phyloP scores from a whole-genome alignment of 169 alveolate genomes.

The Cryptosporidium xiaoi region DNA sequence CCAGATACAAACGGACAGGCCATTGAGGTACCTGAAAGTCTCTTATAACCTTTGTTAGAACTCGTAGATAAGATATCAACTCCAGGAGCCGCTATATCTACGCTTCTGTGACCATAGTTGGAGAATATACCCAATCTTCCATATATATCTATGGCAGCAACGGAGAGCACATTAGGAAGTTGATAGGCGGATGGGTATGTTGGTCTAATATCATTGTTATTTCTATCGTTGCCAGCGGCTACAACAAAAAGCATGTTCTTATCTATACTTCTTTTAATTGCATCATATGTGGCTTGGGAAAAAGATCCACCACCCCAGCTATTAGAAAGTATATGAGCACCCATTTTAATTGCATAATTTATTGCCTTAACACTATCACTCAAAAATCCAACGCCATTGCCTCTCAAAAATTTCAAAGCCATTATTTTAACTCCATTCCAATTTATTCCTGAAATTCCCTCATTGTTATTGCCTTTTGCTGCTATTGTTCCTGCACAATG shows the following conservation, averaged over 20 bases:
- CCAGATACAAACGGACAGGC: conserved; percentile 82
- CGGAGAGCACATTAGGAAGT: conserved; percentile 72
- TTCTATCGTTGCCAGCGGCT: conserved; percentile 81
- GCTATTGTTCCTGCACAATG: conserved; percentile 85
- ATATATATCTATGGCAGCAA: conserved; percentile 77
- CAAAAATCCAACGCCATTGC: conserved; percentile 80
- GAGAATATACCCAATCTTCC: conserved; percentile 79
- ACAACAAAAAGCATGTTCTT: conserved; percentile 79
- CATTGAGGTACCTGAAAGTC: conserved; percentile 80
- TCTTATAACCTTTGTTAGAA: conserved; percentile 66
- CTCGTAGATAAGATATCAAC: conserved; percentile 78
- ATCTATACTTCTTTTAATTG: conserved; percentile 77
- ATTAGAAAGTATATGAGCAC: conserved; percentile 79
- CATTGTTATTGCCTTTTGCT: conserved; percentile 80
- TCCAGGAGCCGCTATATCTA: conserved; percentile 82
- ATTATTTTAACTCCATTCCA: conserved; percentile 60
- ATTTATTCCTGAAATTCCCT: conserved; percentile 73
- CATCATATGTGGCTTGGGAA: conserved; percentile 79
- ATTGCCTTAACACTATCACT: conserved; percentile 80
- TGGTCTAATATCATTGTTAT: conserved; percentile 77
- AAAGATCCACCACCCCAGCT: conserved; percentile 85
- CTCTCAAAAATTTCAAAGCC: conserved; percentile 79
- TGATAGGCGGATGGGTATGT: conserved; percentile 76
- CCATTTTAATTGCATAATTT: conserved; percentile 80
- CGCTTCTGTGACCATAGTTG: conserved; percentile 79